Percentiles rank a stretch among this genome's conserved stretches.
Conservation (phyloP, 768 basidiomycete species). For the Boletus barrowsii region DNA sequence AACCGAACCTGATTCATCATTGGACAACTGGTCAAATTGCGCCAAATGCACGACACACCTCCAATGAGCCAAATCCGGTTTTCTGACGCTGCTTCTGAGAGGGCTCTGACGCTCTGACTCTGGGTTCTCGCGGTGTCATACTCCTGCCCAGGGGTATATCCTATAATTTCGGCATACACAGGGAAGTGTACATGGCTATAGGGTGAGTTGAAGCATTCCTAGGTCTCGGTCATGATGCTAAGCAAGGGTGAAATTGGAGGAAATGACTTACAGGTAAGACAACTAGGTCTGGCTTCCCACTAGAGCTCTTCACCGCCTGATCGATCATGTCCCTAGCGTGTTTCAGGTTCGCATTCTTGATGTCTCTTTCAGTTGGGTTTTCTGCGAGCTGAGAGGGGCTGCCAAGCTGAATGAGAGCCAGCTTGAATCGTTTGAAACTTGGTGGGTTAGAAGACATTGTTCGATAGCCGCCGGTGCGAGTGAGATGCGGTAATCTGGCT, state of each 20-base stretch:
- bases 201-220: constrained; percentile 91
- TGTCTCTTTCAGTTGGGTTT: constrained; percentile 28
- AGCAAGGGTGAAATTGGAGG: neutral
- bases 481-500: neutral
- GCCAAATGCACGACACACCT: constrained; percentile 42
- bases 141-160: constrained; percentile 50
- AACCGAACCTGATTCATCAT: constrained; percentile 69
- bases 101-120: constrained; percentile 79
- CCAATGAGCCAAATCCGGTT: constrained; percentile 87
- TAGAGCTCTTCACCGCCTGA: constrained; percentile 52
- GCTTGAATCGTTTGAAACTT: constrained; percentile 67
- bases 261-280: constrained; percentile 69
- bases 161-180: constrained; percentile 77
- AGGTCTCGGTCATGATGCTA: neutral
- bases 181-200: constrained; percentile 82
- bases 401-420: constrained; percentile 92
- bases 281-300: constrained; percentile 67
- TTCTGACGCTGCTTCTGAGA: constrained; percentile 78
- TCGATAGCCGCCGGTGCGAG: constrained; percentile 1
- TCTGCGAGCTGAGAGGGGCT: constrained; percentile 44
- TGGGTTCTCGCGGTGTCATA: constrained; percentile 54
- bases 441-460: constrained; percentile 32
- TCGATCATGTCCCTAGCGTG: constrained; percentile 80
- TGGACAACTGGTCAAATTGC: neutral
- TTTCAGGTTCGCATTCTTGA: constrained; percentile 72